A percentile compares a stretch with the other conserved stretches of the same genome.
Evolutionary conservation across 1,139 yeast species (phyloP).

Genomic region (Saccharomyces uvarum): DNA sequence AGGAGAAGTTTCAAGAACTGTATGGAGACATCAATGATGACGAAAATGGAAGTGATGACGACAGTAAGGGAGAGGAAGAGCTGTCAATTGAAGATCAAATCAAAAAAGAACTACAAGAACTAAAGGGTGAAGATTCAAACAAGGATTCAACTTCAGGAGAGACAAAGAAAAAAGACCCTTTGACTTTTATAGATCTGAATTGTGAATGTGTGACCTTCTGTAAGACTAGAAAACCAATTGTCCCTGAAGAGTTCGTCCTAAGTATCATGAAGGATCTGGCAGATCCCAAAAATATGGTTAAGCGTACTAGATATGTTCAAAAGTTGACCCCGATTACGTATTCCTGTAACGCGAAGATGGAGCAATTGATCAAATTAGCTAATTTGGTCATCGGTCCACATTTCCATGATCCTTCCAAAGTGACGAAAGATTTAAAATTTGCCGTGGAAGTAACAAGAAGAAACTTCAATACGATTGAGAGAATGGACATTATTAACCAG

Average conservation of each 20-base stretch:
- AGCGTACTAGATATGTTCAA: slow-evolving; percentile 65
- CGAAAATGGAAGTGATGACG: slow-evolving; percentile 32
- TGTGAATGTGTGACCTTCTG: slow-evolving; percentile 84
- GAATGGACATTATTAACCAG: slow-evolving; percentile 60
- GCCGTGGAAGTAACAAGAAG: slow-evolving; percentile 77
- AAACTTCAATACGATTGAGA: slow-evolving; percentile 64
- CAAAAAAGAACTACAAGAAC: slow-evolving; percentile 54
- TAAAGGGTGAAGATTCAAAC: slow-evolving; percentile 35
- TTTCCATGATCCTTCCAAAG: slow-evolving; percentile 48
- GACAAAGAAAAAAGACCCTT: slow-evolving; percentile 38
- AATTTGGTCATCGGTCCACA: slow-evolving; percentile 54
- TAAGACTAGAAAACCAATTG: slow-evolving; percentile 68
- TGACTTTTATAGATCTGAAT: slow-evolving; percentile 60
- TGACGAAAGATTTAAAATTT: slow-evolving; percentile 48
- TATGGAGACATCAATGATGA: slow-evolving; percentile 37
- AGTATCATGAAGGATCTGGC: slow-evolving; percentile 54
- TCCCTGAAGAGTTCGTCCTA: slow-evolving; percentile 64
- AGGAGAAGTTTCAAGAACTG: slow-evolving; percentile 49
- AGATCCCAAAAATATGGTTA: slow-evolving; percentile 37
- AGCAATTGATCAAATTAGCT: slow-evolving; percentile 56
- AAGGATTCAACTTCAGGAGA: slow-evolving; percentile 20
- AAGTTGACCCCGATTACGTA: slow-evolving; percentile 71
- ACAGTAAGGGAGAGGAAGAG: slow-evolving; percentile 34
- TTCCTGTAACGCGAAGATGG: slow-evolving; percentile 66
- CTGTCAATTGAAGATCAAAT: slow-evolving; percentile 70